phyloP scores from a whole-genome alignment of 176 grass and related monocot genomes.

The Eleusine coracana region DNA sequence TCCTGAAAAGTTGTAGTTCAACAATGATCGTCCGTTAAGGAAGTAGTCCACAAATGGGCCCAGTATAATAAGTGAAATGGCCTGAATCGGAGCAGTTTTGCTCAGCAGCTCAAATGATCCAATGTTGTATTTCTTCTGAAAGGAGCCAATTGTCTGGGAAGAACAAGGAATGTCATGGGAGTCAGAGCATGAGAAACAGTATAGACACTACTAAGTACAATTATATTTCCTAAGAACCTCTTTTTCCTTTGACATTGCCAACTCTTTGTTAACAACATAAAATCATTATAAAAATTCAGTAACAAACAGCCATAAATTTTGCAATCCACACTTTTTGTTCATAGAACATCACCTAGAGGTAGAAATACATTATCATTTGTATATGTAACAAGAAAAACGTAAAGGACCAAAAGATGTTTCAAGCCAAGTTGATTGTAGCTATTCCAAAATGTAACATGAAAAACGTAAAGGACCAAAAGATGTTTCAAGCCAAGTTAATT shows the following conservation, averaged over 20 bases:
- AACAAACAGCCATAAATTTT: conserved; percentile 27
- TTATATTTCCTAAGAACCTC: neutral
- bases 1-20: conserved; percentile 77
- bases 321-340: neutral
- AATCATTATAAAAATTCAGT: neutral
- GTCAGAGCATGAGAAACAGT: conserved; percentile 10
- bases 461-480: neutral
- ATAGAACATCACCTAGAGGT: no score
- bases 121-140: conserved; percentile 97
- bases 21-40: conserved; percentile 69
- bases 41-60: conserved; percentile 89
- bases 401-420: neutral
- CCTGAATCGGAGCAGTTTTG: conserved; percentile 89
- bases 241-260: neutral
- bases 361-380: neutral
- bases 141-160: conserved; percentile 86
- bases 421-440: neutral
- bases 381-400: conserved; percentile 8
- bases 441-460: conserved; percentile 6
- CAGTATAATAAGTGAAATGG: conserved; percentile 76
- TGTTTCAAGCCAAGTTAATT: neutral
- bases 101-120: conserved; percentile 93
- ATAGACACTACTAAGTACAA: neutral
- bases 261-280: conserved; percentile 12
- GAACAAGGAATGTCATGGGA: conserved; percentile 11